Evolutionary conservation across 805 yeast species (phyloP).

Genomic region (Cyberlindnera mrakii): DNA sequence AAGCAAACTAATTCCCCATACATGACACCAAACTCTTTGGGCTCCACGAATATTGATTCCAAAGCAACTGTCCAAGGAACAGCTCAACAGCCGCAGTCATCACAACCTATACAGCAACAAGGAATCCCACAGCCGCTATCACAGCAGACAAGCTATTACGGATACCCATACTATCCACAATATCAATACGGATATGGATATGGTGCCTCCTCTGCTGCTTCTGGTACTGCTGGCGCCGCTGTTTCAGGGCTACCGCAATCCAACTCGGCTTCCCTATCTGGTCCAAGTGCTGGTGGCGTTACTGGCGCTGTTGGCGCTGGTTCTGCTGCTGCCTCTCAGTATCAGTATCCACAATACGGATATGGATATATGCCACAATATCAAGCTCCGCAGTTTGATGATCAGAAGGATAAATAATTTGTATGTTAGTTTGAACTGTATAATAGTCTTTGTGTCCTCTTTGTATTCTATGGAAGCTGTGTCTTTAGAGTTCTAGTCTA

Average conservation of each 20-base stretch:
- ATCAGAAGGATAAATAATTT: constrained; percentile 18
- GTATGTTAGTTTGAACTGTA: neutral
- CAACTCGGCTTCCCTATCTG: neutral
- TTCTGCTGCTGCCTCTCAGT: constrained; percentile 6
- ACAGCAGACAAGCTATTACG: constrained; percentile 11
- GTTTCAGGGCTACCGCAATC: neutral
- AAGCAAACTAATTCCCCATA: constrained; percentile 17
- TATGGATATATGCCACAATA: constrained; percentile 23
- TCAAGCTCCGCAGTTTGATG: constrained; percentile 20
- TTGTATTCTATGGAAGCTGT: neutral
- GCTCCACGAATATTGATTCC: constrained; percentile 3
- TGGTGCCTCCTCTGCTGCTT: neutral
- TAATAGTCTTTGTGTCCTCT: neutral
- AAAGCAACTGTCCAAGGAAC: neutral
- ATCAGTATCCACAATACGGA: constrained; percentile 20
- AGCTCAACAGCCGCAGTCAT: constrained; percentile 5
- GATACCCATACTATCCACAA: constrained; percentile 12
- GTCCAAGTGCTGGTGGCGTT: neutral
- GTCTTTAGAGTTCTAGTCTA: too few relatives aligned
- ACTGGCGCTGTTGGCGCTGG: neutral
- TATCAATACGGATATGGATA: constrained; percentile 13
- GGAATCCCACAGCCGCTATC: constrained; percentile 1
- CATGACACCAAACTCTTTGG: constrained; percentile 19
- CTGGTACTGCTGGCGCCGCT: constrained; percentile 1
- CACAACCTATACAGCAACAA: constrained; percentile 4